Evolutionary conservation across 805 yeast genomes (phyloP).

Genomic region (Wickerhamiella vanderwaltii): DNA sequence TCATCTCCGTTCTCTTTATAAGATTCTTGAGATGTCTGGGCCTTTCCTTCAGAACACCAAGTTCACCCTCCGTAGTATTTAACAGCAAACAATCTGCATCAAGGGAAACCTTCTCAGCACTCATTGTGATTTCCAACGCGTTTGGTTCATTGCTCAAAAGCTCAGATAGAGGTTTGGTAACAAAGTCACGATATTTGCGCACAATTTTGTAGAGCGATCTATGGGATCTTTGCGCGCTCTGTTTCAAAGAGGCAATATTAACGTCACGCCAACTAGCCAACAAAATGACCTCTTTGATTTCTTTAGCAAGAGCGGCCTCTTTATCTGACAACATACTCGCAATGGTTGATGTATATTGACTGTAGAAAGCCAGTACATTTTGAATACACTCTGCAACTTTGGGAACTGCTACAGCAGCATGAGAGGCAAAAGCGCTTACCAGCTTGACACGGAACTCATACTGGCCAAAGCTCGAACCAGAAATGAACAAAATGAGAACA

Average conservation of each 20-base stretch:
- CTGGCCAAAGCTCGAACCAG: constrained; percentile 70
- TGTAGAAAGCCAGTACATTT: constrained; percentile 52
- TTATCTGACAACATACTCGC: constrained; percentile 33
- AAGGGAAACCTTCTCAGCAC: neutral
- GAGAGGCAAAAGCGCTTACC: constrained; percentile 51
- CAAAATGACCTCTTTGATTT: constrained; percentile 69
- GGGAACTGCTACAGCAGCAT: constrained; percentile 31
- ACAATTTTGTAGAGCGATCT: constrained; percentile 69
- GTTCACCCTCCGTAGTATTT: neutral
- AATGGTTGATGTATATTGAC: constrained; percentile 49
- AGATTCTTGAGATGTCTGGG: constrained; percentile 45
- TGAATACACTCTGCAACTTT: constrained; percentile 33
- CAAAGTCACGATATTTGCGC: constrained; percentile 59
- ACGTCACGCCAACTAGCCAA: constrained; percentile 97
- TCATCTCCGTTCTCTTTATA: constrained; percentile 39
- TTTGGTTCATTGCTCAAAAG: constrained; percentile 29
- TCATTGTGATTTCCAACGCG: neutral
- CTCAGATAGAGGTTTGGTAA: constrained; percentile 40
- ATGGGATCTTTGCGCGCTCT: constrained; percentile 86
- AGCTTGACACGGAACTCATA: constrained; percentile 46
- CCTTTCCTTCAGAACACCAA: constrained; percentile 38
- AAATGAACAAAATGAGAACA: constrained; percentile 62
- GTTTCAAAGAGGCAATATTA: constrained; percentile 83
- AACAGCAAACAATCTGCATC: neutral
- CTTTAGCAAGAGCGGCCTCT: constrained; percentile 38